phyloP scores from a whole-genome alignment of 75 land plant species.

The Sequoia sempervirens region DNA sequence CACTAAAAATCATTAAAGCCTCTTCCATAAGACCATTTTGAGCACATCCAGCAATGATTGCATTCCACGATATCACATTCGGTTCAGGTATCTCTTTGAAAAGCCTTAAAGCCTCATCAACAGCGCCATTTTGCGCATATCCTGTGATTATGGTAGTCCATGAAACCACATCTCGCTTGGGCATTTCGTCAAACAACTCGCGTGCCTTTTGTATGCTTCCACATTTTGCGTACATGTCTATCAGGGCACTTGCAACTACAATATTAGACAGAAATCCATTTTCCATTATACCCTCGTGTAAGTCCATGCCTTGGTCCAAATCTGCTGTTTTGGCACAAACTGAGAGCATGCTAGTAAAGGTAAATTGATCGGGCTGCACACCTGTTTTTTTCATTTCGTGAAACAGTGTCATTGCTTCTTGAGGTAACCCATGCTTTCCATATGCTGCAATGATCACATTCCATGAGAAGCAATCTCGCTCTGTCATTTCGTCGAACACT shows the following conservation, averaged over 20 bases:
- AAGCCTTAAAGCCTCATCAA: conserved; percentile 22
- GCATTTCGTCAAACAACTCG: conserved; percentile 28
- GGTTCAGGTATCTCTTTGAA: conserved; percentile 25
- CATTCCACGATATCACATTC: conserved; percentile 15
- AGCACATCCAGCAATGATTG: conserved; percentile 16
- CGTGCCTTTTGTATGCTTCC: conserved; percentile 44
- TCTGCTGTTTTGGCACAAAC: too few species aligned
- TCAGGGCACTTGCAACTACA: conserved; percentile 16
- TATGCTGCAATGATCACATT: too few species aligned
- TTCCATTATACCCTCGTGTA: too few species aligned
- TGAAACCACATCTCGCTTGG: conserved; percentile 39
- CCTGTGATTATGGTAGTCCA: conserved; percentile 70
- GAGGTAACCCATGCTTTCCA: too few species aligned
- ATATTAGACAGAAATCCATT: too few species aligned
- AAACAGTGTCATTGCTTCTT: too few species aligned
- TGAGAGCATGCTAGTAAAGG: too few species aligned
- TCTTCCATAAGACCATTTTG: conserved; percentile 1
- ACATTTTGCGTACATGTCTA: conserved; percentile 57
- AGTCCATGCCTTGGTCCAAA: too few species aligned
- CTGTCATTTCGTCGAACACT: too few species aligned
- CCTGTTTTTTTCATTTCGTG: too few species aligned
- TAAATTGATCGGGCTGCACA: too few species aligned
- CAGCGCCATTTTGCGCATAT: conserved; percentile 35
- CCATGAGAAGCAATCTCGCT: too few species aligned
- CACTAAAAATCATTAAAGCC: neutral